These are phyloP conservation scores for Trametes versicolor DNA, from an alignment of 1,284 basidiomycete genomes.

Conservation along the genomic window DNA sequence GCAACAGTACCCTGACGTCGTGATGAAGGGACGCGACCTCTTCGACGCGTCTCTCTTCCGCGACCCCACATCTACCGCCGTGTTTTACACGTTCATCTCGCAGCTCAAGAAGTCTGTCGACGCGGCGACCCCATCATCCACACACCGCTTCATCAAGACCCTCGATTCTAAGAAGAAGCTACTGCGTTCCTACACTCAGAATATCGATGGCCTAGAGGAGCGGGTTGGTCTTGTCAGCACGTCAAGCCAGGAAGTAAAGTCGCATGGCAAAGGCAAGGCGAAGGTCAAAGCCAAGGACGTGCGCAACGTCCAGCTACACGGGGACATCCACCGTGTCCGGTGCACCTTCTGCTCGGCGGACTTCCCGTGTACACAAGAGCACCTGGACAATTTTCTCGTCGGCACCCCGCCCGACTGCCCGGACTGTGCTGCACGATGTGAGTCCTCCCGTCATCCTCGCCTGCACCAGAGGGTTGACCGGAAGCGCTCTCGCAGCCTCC, in stretches of 20 bases:
- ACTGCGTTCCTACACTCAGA: constrained; percentile 93
- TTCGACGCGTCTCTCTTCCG: constrained; percentile 91
- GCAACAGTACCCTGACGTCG: constrained; percentile 81
- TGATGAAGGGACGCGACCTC: constrained; percentile 89
- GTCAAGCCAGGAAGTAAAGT: constrained; percentile 62
- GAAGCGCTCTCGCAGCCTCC: constrained; percentile 58
- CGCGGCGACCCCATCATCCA: constrained; percentile 82
- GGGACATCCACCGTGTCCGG: constrained; percentile 88
- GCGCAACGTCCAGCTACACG: constrained; percentile 91
- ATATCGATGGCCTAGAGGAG: constrained; percentile 94
- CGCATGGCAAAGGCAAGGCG: constrained; percentile 66
- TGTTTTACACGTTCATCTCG: constrained; percentile 96
- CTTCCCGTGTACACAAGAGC: constrained; percentile 70
- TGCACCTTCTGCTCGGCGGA: constrained; percentile 86
- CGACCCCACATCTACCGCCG: constrained; percentile 84
- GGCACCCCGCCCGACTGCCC: constrained; percentile 85
- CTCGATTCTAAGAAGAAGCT: constrained; percentile 88
- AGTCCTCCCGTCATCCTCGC: constrained; percentile 46
- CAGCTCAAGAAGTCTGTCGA: constrained; percentile 88
- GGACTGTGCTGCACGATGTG: constrained; percentile 82
- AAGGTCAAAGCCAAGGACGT: constrained; percentile 75
- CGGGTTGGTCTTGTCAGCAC: constrained; percentile 78
- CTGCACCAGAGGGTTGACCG: constrained; percentile 25
- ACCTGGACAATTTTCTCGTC: constrained; percentile 69
- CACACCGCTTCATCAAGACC: constrained; percentile 89